phyloP scores from a whole-genome alignment of 2,329 filamentous ascomycete genomes.

The Pyricularia sp. region DNA sequence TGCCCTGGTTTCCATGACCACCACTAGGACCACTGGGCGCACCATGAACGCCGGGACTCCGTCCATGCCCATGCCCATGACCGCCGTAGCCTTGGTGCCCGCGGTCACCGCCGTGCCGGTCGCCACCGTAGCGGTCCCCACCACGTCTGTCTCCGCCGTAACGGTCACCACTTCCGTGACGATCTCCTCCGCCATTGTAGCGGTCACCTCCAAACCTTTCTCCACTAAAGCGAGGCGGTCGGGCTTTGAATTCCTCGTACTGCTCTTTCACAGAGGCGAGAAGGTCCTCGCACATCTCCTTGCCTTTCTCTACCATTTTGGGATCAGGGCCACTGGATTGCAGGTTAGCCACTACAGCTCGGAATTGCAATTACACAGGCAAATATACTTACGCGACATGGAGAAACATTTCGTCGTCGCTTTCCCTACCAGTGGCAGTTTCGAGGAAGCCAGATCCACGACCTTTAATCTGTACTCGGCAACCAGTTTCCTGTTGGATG shows the following conservation, averaged over 20 bases:
- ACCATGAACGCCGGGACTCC: background rate
- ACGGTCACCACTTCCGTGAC: background rate
- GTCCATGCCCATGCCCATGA: background rate
- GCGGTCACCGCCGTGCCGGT: background rate
- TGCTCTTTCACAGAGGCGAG: slow-evolving; percentile 76
- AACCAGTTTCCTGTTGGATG: slow-evolving; percentile 89
- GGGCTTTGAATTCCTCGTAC: slow-evolving; percentile 82
- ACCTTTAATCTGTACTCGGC: slow-evolving; percentile 96
- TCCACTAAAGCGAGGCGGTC: slow-evolving; percentile 55
- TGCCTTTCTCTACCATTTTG: slow-evolving; percentile 73
- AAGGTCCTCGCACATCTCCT: slow-evolving; percentile 78
- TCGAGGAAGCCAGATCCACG: slow-evolving; percentile 92
- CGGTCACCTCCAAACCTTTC: slow-evolving; percentile 29
- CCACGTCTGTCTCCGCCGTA: background rate
- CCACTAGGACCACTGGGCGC: slow-evolving; percentile 1
- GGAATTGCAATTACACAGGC: background rate
- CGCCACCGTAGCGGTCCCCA: slow-evolving; percentile 1
- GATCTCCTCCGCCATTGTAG: slow-evolving; percentile 10
- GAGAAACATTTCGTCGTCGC: slow-evolving; percentile 91
- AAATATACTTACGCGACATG: slow-evolving; percentile 67
- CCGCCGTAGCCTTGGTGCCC: background rate
- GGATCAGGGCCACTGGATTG: slow-evolving; percentile 65
- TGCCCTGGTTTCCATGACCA: background rate
- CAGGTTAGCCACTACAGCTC: slow-evolving; percentile 1
- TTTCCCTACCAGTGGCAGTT: slow-evolving; percentile 73